Percentiles rank a stretch among this genome's conserved stretches.
These are phyloP conservation scores for Saprolegnia diclina DNA, from an alignment of 352 stramenopile species.

Conservation along the genomic window DNA sequence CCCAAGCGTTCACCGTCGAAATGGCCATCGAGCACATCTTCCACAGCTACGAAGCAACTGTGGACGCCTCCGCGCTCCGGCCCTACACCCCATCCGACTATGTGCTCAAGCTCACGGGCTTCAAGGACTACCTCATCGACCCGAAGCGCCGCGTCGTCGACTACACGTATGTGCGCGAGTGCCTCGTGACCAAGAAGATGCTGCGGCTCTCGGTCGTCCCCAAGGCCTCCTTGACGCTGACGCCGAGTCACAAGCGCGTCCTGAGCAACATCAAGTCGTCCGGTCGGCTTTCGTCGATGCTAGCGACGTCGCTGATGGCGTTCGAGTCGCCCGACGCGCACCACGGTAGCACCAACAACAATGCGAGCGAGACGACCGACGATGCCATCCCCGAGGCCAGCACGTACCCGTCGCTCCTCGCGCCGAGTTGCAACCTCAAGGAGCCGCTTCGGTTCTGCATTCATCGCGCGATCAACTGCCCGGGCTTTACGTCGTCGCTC, in stretches of 20 bases:
- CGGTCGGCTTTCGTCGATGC: not conserved
- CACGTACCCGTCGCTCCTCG: not conserved
- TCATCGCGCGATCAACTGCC: constrained; percentile 73
- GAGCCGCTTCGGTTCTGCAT: constrained; percentile 67
- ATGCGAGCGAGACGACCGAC: no score
- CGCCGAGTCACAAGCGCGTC: constrained; percentile 56
- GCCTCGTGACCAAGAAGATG: constrained; percentile 79
- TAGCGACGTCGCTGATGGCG: not conserved
- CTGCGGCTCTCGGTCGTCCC: constrained; percentile 76
- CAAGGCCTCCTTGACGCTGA: constrained; percentile 77
- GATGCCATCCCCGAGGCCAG: not conserved
- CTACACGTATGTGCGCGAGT: constrained; percentile 83
- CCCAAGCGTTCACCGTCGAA: constrained; percentile 68
- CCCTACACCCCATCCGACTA: constrained; percentile 78
- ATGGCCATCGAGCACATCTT: constrained; percentile 86
- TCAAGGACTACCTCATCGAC: constrained; percentile 82
- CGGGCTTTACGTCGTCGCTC: constrained; percentile 48
- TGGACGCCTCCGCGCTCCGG: constrained; percentile 63
- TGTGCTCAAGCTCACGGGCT: constrained; percentile 77
- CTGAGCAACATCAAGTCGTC: not conserved
- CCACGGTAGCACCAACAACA: not conserved
- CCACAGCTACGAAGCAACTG: constrained; percentile 75
- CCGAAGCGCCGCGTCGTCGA: constrained; percentile 75
- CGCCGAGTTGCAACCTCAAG: constrained; percentile 35
- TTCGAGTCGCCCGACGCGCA: not conserved